Evolutionary conservation across 2,329 filamentous ascomycete genomes (phyloP).

Genomic region (Aureobasidium sp.): DNA sequence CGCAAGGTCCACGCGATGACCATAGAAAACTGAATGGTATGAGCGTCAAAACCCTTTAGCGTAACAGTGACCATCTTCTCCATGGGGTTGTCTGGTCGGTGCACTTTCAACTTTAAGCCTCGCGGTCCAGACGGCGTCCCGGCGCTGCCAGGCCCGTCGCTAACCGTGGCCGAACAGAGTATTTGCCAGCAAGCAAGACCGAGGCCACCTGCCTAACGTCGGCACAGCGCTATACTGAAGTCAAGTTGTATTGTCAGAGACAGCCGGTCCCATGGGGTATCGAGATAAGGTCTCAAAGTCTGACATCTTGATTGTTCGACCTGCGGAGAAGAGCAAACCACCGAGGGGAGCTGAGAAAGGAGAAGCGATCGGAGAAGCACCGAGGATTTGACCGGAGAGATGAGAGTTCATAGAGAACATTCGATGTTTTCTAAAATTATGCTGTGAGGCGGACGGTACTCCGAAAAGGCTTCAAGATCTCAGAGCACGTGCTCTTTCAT

Average conservation of each 20-base stretch:
- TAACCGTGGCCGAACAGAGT: neutral
- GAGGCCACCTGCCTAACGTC: neutral
- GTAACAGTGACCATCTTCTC: neutral
- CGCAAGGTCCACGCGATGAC: neutral
- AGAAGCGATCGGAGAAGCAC: neutral
- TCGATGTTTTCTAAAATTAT: neutral
- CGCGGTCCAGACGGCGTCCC: neutral
- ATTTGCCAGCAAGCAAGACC: neutral
- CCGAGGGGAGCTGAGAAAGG: neutral
- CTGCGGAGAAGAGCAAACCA: neutral
- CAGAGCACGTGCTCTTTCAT: neutral
- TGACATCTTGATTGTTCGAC: neutral
- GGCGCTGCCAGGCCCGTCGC: neutral
- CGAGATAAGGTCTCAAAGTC: conserved; percentile 2
- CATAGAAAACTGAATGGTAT: neutral
- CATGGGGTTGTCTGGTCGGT: neutral
- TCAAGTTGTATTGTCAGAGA: neutral
- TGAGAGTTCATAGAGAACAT: neutral
- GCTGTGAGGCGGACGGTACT: neutral
- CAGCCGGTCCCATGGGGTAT: conserved; percentile 2
- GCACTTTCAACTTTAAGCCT: neutral
- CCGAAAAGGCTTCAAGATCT: too few relatives aligned
- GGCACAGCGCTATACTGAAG: neutral
- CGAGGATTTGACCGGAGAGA: neutral
- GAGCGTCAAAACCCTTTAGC: neutral